Evolutionary conservation across 2,329 filamentous ascomycete genomes (phyloP).

Genomic region (Trichoderma sp.): DNA sequence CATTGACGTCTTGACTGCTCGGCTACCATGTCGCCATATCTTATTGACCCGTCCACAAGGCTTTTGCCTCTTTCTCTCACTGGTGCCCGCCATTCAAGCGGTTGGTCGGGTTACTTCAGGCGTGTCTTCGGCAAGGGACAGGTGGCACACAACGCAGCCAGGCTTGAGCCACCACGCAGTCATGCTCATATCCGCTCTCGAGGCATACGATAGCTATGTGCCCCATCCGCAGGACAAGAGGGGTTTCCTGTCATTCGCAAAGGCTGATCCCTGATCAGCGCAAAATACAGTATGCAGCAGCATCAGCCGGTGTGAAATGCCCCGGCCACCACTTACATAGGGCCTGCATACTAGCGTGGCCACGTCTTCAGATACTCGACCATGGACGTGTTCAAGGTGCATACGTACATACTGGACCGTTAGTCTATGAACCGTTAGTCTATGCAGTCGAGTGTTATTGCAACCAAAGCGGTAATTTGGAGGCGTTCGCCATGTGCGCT

Average conservation of each 20-base stretch:
- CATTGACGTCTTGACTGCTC: background rate
- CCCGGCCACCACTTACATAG: background rate
- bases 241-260: background rate
- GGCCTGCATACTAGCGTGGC: slow-evolving; percentile 5
- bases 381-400: background rate
- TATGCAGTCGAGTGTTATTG: background rate
- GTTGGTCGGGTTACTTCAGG: background rate
- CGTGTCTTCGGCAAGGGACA: background rate
- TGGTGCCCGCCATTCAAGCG: background rate
- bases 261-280: background rate
- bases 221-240: background rate
- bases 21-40: background rate
- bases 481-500: background rate
- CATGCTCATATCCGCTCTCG: background rate
- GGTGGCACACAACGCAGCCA: background rate
- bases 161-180: background rate
- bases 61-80: background rate
- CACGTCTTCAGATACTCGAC: background rate
- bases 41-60: background rate
- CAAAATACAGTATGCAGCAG: background rate
- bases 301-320: background rate
- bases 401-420: too few species aligned
- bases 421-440: background rate
- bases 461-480: background rate
- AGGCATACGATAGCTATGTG: background rate